Evolutionary conservation across 1,284 basidiomycete species (phyloP), one percentile per base, ranked within the genome.

Genomic region (Ustanciosporium gigantosporum): DNA sequence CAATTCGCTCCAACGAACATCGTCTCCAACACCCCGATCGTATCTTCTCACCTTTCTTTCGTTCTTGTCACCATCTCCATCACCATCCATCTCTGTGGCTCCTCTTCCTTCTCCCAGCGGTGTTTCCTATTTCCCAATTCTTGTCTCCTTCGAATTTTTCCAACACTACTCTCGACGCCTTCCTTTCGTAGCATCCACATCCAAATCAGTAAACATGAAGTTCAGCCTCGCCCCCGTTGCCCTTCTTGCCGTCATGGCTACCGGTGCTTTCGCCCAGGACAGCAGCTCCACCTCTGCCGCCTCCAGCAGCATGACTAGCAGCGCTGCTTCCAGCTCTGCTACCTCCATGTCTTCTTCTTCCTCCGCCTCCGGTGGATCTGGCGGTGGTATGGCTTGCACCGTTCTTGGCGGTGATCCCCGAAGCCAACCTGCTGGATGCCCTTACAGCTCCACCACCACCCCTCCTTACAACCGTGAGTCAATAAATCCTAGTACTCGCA

Each of bases 401-500:
- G 59, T 49, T 20, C 62, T 71, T 23, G 64, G 51, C 39, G 59
- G 55, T 31, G 47, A 62, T 41, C 52, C 56, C 23, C 48, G 49
- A 21, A 44, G 35, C 20, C 43, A 49, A 21, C 45, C 47, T 14
- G 17, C 22, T 21, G 55, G 49, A 44, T 71, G 68, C 68, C 47
- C 56, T 37, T 61, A 62, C 47, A 66, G 56, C 52, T 61, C 62
- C 46, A 71, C 68, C 42, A 37, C 46, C 21, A 57, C 55, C 22
- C 68, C 68, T 22, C 46, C 68, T 9, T 71, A 68, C 68, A 41
- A 71, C 66, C 64, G 66, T 65, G 38, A 58, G 60, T 64, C n/a
- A n/a, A n/a, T n/a, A n/a, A n/a, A n/a, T n/a, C n/a, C n/a, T n/a
- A n/a, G n/a, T n/a, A n/a, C n/a, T n/a, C n/a, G n/a, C n/a, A n/a